Percentiles rank a stretch among this genome's conserved stretches.
These are phyloP conservation scores for Monosporascus sp. DNA, from an alignment of 2,329 filamentous ascomycete species.

Conservation along the genomic window DNA sequence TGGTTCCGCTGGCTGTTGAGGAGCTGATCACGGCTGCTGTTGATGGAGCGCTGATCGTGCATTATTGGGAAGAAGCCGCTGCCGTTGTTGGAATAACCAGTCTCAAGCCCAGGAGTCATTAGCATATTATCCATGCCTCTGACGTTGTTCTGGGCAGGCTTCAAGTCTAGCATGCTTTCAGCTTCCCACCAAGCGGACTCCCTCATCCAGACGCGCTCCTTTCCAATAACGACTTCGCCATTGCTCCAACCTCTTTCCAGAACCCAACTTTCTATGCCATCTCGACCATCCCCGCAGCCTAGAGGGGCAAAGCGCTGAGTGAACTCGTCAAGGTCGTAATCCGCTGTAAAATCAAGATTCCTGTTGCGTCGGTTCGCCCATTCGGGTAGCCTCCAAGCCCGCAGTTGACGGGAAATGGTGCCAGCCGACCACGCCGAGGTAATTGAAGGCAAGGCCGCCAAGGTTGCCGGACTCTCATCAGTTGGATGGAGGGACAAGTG, in stretches of 20 bases:
- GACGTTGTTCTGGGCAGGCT: constrained; percentile 49
- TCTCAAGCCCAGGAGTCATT: constrained; percentile 55
- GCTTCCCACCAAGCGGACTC: constrained; percentile 97
- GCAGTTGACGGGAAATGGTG: constrained; percentile 84
- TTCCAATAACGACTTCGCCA: constrained; percentile 86
- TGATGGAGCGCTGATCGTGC: constrained; percentile 50
- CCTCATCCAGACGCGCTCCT: constrained; percentile 91
- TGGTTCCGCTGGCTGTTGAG: constrained; percentile 51
- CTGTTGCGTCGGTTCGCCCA: constrained; percentile 94
- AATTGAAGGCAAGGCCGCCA: constrained; percentile 66
- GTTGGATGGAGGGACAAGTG: constrained; percentile 89
- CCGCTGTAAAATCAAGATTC: constrained; percentile 89
- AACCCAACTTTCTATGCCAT: constrained; percentile 91
- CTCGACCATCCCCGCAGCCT: constrained; percentile 82
- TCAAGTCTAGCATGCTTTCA: constrained; percentile 90
- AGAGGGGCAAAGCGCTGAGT: constrained; percentile 73
- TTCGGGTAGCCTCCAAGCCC: constrained; percentile 88
- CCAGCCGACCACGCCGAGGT: constrained; percentile 92
- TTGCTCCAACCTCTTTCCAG: constrained; percentile 97
- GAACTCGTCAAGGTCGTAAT: constrained; percentile 94
- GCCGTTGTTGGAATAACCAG: constrained; percentile 61
- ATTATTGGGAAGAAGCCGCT: constrained; percentile 67
- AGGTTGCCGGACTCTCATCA: constrained; percentile 70
- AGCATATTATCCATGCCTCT: constrained; percentile 25
- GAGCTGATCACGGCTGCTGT: constrained; percentile 69